Conservation (phyloP, 768 basidiomycete genomes). For the Thelephora aurantiotincta region DNA sequence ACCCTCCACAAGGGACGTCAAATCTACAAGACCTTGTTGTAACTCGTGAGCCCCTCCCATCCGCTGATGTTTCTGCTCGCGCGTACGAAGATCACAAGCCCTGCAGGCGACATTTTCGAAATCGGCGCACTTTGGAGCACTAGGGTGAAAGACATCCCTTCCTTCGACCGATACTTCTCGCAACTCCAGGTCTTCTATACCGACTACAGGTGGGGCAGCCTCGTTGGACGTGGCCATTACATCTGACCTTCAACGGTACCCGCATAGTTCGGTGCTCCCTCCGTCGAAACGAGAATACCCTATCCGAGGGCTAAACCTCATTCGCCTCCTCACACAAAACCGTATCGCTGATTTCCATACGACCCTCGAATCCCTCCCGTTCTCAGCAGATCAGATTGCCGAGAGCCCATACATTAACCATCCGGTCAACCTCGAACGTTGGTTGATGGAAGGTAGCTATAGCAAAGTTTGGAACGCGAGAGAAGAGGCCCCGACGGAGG, state of each 20-base stretch:
- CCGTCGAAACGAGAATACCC: conserved; percentile 79
- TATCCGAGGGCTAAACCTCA: conserved; percentile 86
- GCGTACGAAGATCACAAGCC: conserved; percentile 2
- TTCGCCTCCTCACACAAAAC: conserved; percentile 88
- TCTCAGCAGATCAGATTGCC: conserved; percentile 50
- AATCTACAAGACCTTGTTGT: conserved; percentile 55
- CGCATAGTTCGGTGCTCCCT: conserved; percentile 52
- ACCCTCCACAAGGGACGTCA: conserved; percentile 55
- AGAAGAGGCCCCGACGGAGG: conserved; percentile 82
- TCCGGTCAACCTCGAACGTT: conserved; percentile 84
- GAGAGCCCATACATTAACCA: conserved; percentile 68
- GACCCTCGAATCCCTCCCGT: conserved; percentile 77
- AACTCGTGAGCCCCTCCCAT: conserved; percentile 40
- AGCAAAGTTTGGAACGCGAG: conserved; percentile 96
- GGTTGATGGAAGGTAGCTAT: conserved; percentile 98
- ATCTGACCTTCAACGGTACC: conserved; percentile 3
- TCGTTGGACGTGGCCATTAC: neutral
- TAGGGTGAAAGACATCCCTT: conserved; percentile 73
- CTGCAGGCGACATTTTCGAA: conserved; percentile 83
- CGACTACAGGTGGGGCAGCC: conserved; percentile 49
- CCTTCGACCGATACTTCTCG: conserved; percentile 91
- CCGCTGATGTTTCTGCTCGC: conserved; percentile 1
- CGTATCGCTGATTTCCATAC: conserved; percentile 98
- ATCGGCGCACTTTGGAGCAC: conserved; percentile 93
- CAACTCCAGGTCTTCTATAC: conserved; percentile 85